Conservation (phyloP, 2,329 filamentous ascomycete genomes). For the Alternaria hordeiaustralica region DNA sequence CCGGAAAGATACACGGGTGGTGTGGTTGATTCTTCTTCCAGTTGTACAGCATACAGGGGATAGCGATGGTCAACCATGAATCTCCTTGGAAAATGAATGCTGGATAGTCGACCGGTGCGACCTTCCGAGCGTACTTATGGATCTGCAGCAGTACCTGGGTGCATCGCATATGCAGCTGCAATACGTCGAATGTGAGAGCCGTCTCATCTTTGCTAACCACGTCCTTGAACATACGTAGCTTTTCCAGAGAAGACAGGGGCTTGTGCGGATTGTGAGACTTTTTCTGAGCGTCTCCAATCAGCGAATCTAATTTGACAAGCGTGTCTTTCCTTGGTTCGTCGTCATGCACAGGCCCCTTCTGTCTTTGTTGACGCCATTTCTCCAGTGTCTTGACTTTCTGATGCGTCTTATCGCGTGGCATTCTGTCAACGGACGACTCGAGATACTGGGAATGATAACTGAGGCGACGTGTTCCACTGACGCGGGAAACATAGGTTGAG, state of each 20-base stretch:
- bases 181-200: not conserved
- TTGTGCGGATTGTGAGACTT: not conserved
- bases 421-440: not conserved
- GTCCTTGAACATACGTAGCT: not conserved
- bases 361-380: not conserved
- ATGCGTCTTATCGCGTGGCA: not conserved
- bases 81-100: not conserved
- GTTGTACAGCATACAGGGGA: not conserved
- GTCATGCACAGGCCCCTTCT: not conserved
- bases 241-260: not conserved
- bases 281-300: not conserved
- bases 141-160: not conserved
- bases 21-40: not conserved
- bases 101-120: not conserved
- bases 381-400: not conserved
- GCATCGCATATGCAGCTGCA: not conserved
- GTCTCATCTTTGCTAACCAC: not conserved
- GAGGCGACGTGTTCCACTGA: not conserved
- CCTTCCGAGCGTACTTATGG: not conserved
- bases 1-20: not conserved
- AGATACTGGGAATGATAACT: not conserved
- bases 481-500: no score
- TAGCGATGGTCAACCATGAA: not conserved
- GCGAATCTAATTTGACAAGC: fast-evolving
- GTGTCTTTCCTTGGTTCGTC: not conserved